Base-by-base conservation (phyloP, 2,329 filamentous ascomycete genomes). In the Pestalotiopsis sp. region DNA sequence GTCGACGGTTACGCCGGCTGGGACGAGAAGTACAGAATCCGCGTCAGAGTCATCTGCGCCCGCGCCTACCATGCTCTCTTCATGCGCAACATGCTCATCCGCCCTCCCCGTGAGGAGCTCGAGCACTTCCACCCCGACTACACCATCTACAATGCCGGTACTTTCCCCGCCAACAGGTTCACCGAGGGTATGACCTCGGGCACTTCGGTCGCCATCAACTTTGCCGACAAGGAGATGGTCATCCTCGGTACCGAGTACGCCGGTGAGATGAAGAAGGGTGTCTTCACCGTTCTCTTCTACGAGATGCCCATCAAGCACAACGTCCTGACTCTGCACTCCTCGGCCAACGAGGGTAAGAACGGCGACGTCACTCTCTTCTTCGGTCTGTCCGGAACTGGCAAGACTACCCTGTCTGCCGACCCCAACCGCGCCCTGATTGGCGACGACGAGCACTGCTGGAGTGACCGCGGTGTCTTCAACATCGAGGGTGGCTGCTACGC, bases 1-100 rank as follows among this genome's bases (percentile, higher is more conserved):
- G 88, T 99, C 74, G 96, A 99, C 82, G 96, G 96, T 73, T 99
- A 92, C 81, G 96, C 96, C 75, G 96, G 96, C 82, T 99, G 96
- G 96, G 96, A 99, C 77, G 92, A 97, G 87, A 95, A 96, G 82
- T 99, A 99, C 88, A 90, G 95, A 75, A 98, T 99, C 85, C 93
- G 91, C 78, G 96, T 99, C 77, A 95, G 96, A 79, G 95, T 99
- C 73, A 95, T 99, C 80, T 99, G 96, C 86, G 96, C 96, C 75
- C 95, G 96, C 81, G 96, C 96, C 83, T 99, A 99, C 89, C 96
- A 99, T 89, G 96, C 96, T 71, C 90, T 99, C 73, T 99, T 99
- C 91, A 99, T 99, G 96, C 93, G 95, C 80, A 99, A 99, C 89
- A 99, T 99, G 96, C 92, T 99, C 80, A 99, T 99, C 87, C 93